Base-by-base conservation (phyloP, 306 rosid species). In the Elaeagnus macrophylla region DNA sequence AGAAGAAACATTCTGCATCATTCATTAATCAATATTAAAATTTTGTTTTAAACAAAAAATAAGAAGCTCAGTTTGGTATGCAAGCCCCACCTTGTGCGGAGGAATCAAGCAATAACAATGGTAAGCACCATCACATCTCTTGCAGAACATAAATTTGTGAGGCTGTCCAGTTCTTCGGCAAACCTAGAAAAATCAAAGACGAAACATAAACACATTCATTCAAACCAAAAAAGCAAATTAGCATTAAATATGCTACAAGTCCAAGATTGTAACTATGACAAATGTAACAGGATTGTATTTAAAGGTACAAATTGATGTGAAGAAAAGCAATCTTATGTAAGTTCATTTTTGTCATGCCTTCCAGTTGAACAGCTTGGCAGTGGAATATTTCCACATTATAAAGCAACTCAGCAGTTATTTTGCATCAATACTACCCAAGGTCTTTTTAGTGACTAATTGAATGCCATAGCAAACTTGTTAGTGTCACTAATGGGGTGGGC, bases 81-180 rank as follows among this genome's bases (percentile, higher is more conserved):
- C n/a, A 14, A 18, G 58, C 47, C 40, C 68, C 72, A 87, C 99
- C 99, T 93, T 93, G 52, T 87, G 99, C 15, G 99, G 84, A 64
- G 99, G 99, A 67, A 84, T 95, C 61, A 81, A 82, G 71, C 99
- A 93, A 79, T 87, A 93, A 74, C 99, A 93, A 66, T 93, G 99
- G 65, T 87, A 88, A 59, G 99, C 96, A 56, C 94, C 96, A 67
- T 93, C 99, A 36, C 99, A 93, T 74, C 99, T 82, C 75, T 79
- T 93, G 70, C 99, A 93, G 75, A 93, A 93, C 96, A 93, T 84
- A 73, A 93, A 89, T 67, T 93, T 93, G 65, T 86, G 82, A 15
- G 99, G 95, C 69, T 93, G 96, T 47, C 99, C 99, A 6, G 89
- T 84, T 73, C 96, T 84, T 66, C 94, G 76, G 76, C 99, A 93